Conservation (phyloP, 2,329 filamentous ascomycete genomes). For the Decorospora gaudefroyi region DNA sequence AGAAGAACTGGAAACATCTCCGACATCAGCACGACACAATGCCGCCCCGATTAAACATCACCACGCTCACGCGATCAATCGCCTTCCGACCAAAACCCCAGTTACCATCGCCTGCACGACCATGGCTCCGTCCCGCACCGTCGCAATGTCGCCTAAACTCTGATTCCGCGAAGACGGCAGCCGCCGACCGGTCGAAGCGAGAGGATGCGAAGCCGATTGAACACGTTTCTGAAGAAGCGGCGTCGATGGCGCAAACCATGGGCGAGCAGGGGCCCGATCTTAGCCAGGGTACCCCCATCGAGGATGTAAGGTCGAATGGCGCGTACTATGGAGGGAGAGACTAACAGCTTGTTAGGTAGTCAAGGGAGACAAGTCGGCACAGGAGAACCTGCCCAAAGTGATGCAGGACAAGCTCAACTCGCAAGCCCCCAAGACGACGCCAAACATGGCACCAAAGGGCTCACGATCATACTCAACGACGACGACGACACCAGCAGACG, state of each 20-base stretch:
- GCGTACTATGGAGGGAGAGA: not conserved
- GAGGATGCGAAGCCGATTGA: constrained; percentile 52
- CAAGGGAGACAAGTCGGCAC: constrained; percentile 63
- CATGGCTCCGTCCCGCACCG: constrained; percentile 25
- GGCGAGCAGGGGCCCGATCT: constrained; percentile 64
- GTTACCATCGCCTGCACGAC: constrained; percentile 36
- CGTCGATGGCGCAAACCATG: constrained; percentile 62
- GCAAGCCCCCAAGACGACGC: constrained; percentile 47
- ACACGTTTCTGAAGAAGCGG: constrained; percentile 68
- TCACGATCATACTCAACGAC: constrained; percentile 64
- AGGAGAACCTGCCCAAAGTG: constrained; percentile 68
- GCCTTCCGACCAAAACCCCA: constrained; percentile 38
- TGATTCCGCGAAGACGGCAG: constrained; percentile 39
- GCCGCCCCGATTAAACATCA: constrained; percentile 47
- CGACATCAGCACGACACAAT: constrained; percentile 34
- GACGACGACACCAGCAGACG: constrained; percentile 32
- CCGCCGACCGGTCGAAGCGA: constrained; percentile 38
- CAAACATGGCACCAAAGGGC: constrained; percentile 47
- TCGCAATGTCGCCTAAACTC: constrained; percentile 41
- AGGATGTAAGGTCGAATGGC: constrained; percentile 57
- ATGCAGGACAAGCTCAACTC: constrained; percentile 64
- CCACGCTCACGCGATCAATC: constrained; percentile 40
- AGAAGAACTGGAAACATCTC: constrained; percentile 12
- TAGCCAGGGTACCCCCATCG: constrained; percentile 67
- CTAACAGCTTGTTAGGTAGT: constrained; percentile 58